Base-by-base conservation (phyloP, 2,329 filamentous ascomycete genomes). In the Trichophyton rubrum region DNA sequence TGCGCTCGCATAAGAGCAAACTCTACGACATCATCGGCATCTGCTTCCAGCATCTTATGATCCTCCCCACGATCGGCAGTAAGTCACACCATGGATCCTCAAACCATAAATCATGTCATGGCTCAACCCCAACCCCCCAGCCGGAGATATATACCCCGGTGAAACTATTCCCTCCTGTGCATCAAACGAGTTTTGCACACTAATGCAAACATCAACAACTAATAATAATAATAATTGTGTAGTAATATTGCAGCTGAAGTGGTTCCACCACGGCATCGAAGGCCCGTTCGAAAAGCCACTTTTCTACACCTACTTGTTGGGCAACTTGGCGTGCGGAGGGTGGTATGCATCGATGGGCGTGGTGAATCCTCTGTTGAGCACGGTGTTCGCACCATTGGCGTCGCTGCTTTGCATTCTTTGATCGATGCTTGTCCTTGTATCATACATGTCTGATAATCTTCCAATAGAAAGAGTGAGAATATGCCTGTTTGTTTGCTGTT, bases 191-290 rank as follows among this genome's bases (percentile, higher is more conserved):
- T 30, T 30, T 30, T 30, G 1, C 27, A 6, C 27, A 15, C 45
- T 56, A 41, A 56, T 17, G 51, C 38, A 24, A 24, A 24, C 22
- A 24, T 24, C 22, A 24, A 24, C 22, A 30, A 6, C 27, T 30
- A 30, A 30, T 7, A 30, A 27, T 27, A 27, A 30, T 30, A 30
- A 30, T 7, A 27, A 27, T 5, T 38, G n/a, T 30, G 20, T 5
- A 56, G 53, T 56, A 11, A 38, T 56, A 22, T 27, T 56, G 9
- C 53, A 56, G 17, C 38, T 56, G 27, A 56, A 56, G 27, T 56
- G 53, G 53, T 35, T 41, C 30, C 53, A 41, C 30, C 20, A 56
- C 38, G 53, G 53, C 20, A 35, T 56, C 20, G 53, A 56, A 9
- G 38, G 30, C 7, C 53, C 53, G 53, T 56, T 35, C n/a, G 53